Evolutionary conservation across 164 flowering plant species (phyloP), one percentile per base, ranked within the genome.

Genomic region (Kalanchoe fedtschenkoi): DNA sequence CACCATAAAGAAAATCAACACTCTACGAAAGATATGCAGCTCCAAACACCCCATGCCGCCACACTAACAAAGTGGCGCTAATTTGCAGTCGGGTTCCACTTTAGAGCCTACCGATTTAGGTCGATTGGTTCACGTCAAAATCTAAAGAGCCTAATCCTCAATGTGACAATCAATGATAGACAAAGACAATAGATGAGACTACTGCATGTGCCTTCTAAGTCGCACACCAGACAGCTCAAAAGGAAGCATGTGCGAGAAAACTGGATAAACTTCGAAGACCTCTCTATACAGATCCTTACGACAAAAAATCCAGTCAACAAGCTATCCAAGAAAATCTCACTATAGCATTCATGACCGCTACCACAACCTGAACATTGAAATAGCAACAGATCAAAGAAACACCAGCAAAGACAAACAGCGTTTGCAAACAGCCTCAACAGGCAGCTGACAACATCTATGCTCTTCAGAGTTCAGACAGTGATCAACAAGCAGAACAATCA

Each of bases 161-260:
- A n/a, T n/a, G n/a, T n/a, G n/a, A n/a, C n/a, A n/a, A n/a, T n/a
- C n/a, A n/a, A n/a, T n/a, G n/a, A n/a, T n/a, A n/a, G n/a, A n/a
- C n/a, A 43, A 43, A 43, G 6, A 15, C 5, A 24, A 43, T n/a
- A 43, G 51, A 43, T 24, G 19, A 43, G 26, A 15, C 51, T 43
- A 43, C 51, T 43, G 51, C 24, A 43, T 43, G 51, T 43, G 51
- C 51, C 51, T 43, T 43, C 51, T 4, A 43, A 43, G 22, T n/a
- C 24, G 21, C 21, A 43, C n/a, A 43, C n/a, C n/a, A 0, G 24
- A 43, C 51, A 43, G 21, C 51, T 43, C 39, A 37, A 37, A 43
- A n/a, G 51, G 24, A 43, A 43, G 22, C 21, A 43, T n/a, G 24
- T 43, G 24, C 51, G 19, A n/a, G 24, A 15, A n/a, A 4, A 43